phyloP scores from a whole-genome alignment of 164 flowering plant genomes.

The Vitis rotundifolia region DNA sequence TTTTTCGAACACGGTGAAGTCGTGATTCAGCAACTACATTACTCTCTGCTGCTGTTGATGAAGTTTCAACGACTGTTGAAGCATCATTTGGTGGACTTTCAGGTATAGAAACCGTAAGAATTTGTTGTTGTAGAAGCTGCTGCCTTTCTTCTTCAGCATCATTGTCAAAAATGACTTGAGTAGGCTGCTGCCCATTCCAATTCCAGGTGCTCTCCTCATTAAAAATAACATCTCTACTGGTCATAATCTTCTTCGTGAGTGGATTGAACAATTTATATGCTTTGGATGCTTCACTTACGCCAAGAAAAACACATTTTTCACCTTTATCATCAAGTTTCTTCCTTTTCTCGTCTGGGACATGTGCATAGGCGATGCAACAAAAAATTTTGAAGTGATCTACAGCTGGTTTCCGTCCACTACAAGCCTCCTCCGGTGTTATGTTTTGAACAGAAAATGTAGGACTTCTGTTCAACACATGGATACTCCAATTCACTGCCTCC shows the following conservation, averaged over 20 bases:
- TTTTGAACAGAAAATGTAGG: too few species aligned
- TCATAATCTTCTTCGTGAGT: background rate
- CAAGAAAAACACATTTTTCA: background rate
- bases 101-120: background rate
- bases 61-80: too few species aligned
- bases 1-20: too few species aligned
- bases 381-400: background rate
- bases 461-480: slow-evolving; percentile 6
- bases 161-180: background rate
- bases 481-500: too few species aligned
- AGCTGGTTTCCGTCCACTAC: too few species aligned
- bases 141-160: background rate
- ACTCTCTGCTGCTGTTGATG: too few species aligned
- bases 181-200: background rate
- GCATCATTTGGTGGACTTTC: too few species aligned
- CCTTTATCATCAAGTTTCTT: too few species aligned
- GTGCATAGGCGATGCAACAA: too few species aligned
- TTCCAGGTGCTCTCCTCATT: slow-evolving; percentile 7
- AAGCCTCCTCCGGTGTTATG: too few species aligned
- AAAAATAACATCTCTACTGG: background rate
- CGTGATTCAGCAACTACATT: too few species aligned
- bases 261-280: slow-evolving; percentile 10
- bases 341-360: too few species aligned
- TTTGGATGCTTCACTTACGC: background rate
- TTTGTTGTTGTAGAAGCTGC: background rate